Evolutionary conservation across 108 stramenopile genomes (phyloP).

Genomic region (Bacterosira constricta): DNA sequence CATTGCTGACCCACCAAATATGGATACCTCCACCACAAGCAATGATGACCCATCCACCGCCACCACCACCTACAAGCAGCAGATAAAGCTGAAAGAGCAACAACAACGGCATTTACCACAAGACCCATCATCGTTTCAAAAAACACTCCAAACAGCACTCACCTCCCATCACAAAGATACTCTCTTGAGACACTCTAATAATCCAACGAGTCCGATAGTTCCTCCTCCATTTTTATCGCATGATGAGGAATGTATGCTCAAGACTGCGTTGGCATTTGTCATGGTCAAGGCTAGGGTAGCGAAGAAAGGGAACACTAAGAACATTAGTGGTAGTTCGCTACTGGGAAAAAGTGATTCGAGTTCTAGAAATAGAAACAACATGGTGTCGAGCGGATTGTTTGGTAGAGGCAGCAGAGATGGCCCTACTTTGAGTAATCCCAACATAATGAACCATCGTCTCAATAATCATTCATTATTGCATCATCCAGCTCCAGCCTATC

Average conservation of each 20-base stretch:
- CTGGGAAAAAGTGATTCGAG: background rate
- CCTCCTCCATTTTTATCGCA: constrained; percentile 51
- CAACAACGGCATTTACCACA: background rate
- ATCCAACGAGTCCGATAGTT: constrained; percentile 17
- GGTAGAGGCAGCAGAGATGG: no score
- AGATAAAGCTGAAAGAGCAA: no score
- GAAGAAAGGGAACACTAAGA: background rate
- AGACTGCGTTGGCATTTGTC: constrained; percentile 45
- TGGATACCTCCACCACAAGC: background rate
- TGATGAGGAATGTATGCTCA: constrained; percentile 39
- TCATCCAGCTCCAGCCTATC: no score
- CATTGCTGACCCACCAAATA: background rate
- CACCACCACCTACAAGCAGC: background rate
- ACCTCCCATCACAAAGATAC: background rate
- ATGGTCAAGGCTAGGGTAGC: constrained; percentile 27
- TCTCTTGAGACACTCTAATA: background rate
- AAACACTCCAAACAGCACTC: background rate
- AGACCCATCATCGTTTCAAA: background rate
- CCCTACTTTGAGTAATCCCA: no score
- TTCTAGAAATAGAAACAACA: no score
- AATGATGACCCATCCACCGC: background rate
- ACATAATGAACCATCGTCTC: no score
- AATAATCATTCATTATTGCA: no score
- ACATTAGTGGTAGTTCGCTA: background rate
- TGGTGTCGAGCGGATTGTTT: no score